A percentile compares a stretch with the other conserved stretches of the same genome.
Evolutionary conservation across 768 basidiomycete genomes (phyloP).

Genomic region (Pisolithus orientalis): DNA sequence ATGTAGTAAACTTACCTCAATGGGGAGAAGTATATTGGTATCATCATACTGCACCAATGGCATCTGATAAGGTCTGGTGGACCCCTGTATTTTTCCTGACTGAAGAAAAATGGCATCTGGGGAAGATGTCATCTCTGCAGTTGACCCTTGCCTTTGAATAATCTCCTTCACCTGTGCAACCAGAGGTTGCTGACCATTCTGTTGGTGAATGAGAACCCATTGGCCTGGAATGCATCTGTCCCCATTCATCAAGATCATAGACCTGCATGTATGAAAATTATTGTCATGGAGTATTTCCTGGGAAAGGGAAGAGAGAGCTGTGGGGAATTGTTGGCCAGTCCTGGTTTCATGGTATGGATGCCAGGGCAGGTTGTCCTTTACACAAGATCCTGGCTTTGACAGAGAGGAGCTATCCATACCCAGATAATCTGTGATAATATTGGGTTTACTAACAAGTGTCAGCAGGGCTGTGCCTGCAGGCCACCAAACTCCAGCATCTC

Average conservation of each 20-base stretch:
- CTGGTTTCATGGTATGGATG: background rate
- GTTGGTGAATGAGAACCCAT: background rate
- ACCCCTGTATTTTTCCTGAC: background rate
- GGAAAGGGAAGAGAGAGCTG: no score
- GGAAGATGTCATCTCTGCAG: background rate
- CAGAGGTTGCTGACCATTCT: background rate
- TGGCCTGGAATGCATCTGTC: background rate
- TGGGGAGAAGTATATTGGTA: background rate
- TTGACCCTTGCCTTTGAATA: background rate
- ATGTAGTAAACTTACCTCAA: background rate
- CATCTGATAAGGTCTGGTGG: background rate
- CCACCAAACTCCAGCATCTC: background rate
- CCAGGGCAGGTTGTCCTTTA: background rate
- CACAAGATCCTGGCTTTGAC: background rate
- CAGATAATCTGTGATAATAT: background rate
- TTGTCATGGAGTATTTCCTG: no score
- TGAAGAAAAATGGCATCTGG: background rate
- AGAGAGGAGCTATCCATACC: background rate
- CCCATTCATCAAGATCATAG: background rate
- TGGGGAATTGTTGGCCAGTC: no score
- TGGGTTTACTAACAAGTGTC: background rate
- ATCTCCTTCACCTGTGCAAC: background rate
- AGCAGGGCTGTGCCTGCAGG: background rate
- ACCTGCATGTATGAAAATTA: background rate
- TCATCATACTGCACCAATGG: background rate